Conservation (phyloP, 2,329 filamentous ascomycete genomes). For the Sordariomycetes sp. region DNA sequence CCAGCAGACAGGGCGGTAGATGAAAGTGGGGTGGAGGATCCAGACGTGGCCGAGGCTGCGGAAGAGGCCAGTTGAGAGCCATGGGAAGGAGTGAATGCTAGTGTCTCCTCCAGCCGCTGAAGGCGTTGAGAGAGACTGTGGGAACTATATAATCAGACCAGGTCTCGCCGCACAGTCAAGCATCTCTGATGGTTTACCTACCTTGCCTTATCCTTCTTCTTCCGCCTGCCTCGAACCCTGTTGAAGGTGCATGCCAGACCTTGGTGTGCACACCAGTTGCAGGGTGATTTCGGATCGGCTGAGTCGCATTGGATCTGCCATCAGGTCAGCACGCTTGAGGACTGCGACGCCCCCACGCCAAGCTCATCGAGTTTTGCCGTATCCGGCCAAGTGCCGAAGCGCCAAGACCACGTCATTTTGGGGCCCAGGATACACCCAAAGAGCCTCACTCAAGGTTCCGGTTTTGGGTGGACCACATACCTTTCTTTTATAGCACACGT, state of each 20-base stretch:
- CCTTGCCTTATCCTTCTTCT: background rate
- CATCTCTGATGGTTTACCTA: too few relatives aligned
- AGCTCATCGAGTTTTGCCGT: background rate
- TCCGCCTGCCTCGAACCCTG: conserved; percentile 8
- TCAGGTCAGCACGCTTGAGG: too few relatives aligned
- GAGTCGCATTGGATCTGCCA: conserved; percentile 38
- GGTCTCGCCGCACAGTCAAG: too few relatives aligned
- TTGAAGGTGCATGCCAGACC: conserved; percentile 33
- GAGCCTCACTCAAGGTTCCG: conserved; percentile 4
- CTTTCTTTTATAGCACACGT: conserved; percentile 8
- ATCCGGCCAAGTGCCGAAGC: background rate
- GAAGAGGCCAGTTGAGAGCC: too few relatives aligned
- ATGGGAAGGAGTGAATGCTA: too few relatives aligned
- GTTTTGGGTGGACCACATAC: conserved; percentile 4
- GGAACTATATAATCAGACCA: too few relatives aligned
- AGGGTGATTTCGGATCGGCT: conserved; percentile 21
- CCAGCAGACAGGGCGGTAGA: too few relatives aligned
- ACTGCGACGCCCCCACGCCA: background rate
- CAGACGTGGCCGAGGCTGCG: too few relatives aligned
- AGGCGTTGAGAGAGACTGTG: too few relatives aligned
- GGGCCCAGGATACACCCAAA: background rate
- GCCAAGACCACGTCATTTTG: too few relatives aligned
- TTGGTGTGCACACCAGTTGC: conserved; percentile 40
- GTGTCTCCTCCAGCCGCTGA: too few relatives aligned
- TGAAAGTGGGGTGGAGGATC: too few relatives aligned